A percentile compares a stretch with the other conserved stretches of the same genome.
Evolutionary conservation across 2,329 filamentous ascomycete genomes (phyloP).

Genomic region (Botrytis byssoidea): DNA sequence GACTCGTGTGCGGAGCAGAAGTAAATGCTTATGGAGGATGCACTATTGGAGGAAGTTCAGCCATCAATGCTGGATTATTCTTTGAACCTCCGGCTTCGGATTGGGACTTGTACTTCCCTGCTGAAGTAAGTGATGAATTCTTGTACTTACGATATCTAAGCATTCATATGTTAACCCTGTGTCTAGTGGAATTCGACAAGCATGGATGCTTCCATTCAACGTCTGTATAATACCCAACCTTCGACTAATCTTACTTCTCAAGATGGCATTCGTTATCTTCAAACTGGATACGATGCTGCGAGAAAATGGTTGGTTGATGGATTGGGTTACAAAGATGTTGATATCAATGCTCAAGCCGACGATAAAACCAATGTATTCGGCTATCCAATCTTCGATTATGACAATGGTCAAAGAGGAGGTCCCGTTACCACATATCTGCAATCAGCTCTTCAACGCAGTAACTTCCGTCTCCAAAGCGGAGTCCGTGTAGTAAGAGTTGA

Average conservation of each 20-base stretch:
- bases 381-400: conserved; percentile 49
- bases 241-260: conserved; percentile 46
- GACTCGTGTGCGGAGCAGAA: conserved; percentile 45
- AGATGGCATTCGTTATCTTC: conserved; percentile 48
- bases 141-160: no score
- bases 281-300: conserved; percentile 48
- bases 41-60: conserved; percentile 51
- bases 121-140: conserved; percentile 33
- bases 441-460: conserved; percentile 42
- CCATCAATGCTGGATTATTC: conserved; percentile 54
- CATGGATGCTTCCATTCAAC: conserved; percentile 47
- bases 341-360: conserved; percentile 47
- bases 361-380: conserved; percentile 51
- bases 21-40: conserved; percentile 50
- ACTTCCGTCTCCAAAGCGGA: conserved; percentile 48
- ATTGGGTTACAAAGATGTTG: conserved; percentile 48
- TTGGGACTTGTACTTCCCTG: conserved; percentile 50
- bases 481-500: conserved; percentile 47
- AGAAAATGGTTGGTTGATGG: conserved; percentile 51
- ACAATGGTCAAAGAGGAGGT: conserved; percentile 50
- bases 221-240: conserved; percentile 46
- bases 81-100: conserved; percentile 54
- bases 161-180: background rate
- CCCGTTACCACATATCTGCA: conserved; percentile 52
- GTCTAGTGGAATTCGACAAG: conserved; percentile 50